Evolutionary conservation across 2,329 filamentous ascomycete genomes (phyloP).

Genomic region (Apiospora hydei): DNA sequence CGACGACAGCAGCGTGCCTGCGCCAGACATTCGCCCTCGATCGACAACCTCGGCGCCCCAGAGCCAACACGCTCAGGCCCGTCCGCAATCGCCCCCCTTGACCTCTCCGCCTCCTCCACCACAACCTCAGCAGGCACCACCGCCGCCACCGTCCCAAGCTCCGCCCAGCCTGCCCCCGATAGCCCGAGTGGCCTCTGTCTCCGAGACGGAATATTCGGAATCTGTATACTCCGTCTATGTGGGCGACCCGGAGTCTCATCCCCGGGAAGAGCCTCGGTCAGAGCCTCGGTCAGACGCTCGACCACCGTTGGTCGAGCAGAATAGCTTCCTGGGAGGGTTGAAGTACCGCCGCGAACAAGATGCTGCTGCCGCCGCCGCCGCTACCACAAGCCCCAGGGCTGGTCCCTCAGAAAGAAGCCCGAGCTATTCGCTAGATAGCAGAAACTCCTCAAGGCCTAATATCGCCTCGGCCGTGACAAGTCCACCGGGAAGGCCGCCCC

Average conservation of each 20-base stretch:
- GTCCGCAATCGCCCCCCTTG: slow-evolving; percentile 45
- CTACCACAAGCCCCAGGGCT: slow-evolving; percentile 28
- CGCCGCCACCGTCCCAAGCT: slow-evolving; percentile 11
- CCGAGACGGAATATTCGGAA: slow-evolving; percentile 29
- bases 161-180: slow-evolving; percentile 45
- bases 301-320: slow-evolving; percentile 47
- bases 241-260: slow-evolving; percentile 4
- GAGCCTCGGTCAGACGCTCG: slow-evolving; percentile 33
- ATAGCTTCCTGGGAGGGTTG: slow-evolving; percentile 63
- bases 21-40: slow-evolving; percentile 53
- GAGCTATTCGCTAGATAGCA: slow-evolving; percentile 30
- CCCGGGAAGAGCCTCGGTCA: slow-evolving; percentile 39
- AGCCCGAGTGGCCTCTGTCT: slow-evolving; percentile 40
- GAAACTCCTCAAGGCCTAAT: slow-evolving; percentile 33
- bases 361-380: slow-evolving; percentile 28
- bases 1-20: slow-evolving; percentile 51
- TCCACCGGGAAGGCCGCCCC: slow-evolving; percentile 37
- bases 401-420: slow-evolving; percentile 31
- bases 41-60: slow-evolving; percentile 39
- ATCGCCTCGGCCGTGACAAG: slow-evolving; percentile 40
- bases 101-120: slow-evolving; percentile 48
- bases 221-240: slow-evolving; percentile 17
- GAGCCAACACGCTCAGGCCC: slow-evolving; percentile 41
- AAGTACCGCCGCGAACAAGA: slow-evolving; percentile 55
- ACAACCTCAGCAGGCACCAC: slow-evolving; percentile 40